phyloP scores from a whole-genome alignment of 1,139 yeast genomes.

The Geotrichum australiense region DNA sequence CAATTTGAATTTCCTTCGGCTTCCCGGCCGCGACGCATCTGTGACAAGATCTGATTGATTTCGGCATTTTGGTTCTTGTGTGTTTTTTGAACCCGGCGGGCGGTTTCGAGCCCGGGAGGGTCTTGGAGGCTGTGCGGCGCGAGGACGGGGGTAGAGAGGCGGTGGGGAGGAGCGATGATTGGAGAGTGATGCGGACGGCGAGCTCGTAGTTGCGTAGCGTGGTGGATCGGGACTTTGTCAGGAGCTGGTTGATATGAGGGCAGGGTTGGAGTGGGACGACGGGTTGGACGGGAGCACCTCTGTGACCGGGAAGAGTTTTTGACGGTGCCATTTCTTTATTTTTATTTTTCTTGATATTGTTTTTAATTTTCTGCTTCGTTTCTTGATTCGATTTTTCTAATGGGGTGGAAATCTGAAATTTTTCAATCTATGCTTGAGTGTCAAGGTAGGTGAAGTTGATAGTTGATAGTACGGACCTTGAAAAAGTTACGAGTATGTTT shows the following conservation, averaged over 20 bases:
- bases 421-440: background rate
- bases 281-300: background rate
- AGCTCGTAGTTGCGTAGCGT: conserved; percentile 21
- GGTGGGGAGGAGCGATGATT: conserved; percentile 9
- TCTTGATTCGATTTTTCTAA: no score
- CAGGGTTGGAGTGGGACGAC: conserved; percentile 4
- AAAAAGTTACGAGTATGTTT: no score
- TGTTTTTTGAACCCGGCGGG: conserved; percentile 6
- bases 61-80: conserved; percentile 1
- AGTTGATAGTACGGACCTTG: no score
- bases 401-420: background rate
- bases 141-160: background rate
- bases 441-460: no score
- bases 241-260: conserved; percentile 6
- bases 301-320: conserved; percentile 14
- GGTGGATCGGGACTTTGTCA: conserved; percentile 6
- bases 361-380: no score
- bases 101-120: conserved; percentile 7
- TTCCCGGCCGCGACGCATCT: conserved; percentile 1
- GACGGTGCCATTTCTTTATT: conserved; percentile 15
- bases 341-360: no score
- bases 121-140: conserved; percentile 2
- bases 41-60: background rate
- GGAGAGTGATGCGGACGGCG: conserved; percentile 22
- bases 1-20: conserved; percentile 27